Conservation (phyloP, 2,329 filamentous ascomycete genomes). For the Thelonectria olida region DNA sequence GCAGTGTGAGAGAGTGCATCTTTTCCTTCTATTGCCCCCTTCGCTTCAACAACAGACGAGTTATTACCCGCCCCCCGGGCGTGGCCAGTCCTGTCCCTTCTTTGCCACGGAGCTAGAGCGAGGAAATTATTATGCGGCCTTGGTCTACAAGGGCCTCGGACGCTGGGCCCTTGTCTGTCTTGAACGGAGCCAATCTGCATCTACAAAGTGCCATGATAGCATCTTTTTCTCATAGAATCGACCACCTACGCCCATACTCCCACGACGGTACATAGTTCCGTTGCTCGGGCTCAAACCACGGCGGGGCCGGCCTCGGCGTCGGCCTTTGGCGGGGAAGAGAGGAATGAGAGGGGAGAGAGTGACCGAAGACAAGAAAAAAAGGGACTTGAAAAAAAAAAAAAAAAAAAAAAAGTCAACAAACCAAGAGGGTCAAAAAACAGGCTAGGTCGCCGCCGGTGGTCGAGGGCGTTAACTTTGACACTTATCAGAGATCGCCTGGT, state of each 20-base stretch:
- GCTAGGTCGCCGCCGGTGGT: slow-evolving; percentile 39
- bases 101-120: slow-evolving; percentile 40
- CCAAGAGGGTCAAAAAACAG: slow-evolving; percentile 23
- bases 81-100: slow-evolving; percentile 35
- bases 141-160: slow-evolving; percentile 40
- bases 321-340: slow-evolving; percentile 16
- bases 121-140: slow-evolving; percentile 37
- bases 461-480: slow-evolving; percentile 44
- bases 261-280: slow-evolving; percentile 1
- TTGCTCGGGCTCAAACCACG: slow-evolving; percentile 27
- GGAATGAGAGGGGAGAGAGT: slow-evolving; percentile 4
- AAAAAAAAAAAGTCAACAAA: slow-evolving; percentile 17
- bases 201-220: slow-evolving; percentile 26
- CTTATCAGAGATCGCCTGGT: slow-evolving; percentile 56
- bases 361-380: slow-evolving; percentile 12
- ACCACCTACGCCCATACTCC: slow-evolving; percentile 1
- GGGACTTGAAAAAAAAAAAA: slow-evolving; percentile 7
- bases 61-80: slow-evolving; percentile 34
- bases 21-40: slow-evolving; percentile 18
- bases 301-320: slow-evolving; percentile 20
- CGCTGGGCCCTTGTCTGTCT: slow-evolving; percentile 23
- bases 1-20: slow-evolving; percentile 19
- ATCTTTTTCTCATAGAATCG: background rate
- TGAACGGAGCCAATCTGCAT: slow-evolving; percentile 31
- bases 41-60: slow-evolving; percentile 32